Base-by-base conservation (phyloP, 306 rosid genomes). In the Quillaja saponaria region DNA sequence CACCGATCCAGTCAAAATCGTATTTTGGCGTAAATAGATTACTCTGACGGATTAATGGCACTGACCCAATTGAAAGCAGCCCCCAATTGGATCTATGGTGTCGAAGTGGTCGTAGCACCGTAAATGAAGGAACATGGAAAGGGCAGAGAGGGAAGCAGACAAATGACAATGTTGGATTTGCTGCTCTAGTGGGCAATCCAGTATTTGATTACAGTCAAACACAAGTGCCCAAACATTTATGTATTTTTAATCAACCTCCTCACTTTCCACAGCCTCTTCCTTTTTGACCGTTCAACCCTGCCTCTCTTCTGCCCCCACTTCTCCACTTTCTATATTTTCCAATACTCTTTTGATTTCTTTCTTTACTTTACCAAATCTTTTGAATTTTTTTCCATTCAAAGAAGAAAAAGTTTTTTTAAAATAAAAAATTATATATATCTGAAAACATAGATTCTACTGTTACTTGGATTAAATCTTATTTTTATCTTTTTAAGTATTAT, bases 201-300 rank as follows among this genome's bases (percentile, higher is more conserved):
- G 66, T 38, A 17, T 61, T 34, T 41, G 35, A 64, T 41, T 55
- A 45, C 73, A 39, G 84, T 84, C 86, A 80, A n/a, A 82, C 83
- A 68, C 25, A 34, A 44, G 67, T 67, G 71, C 64, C 70, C 71
- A 53, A 48, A 37, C 51, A 66, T 63, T 65, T 8, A 25, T 34
- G 64, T 37, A 7, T 33, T 58, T 61, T 53, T 14, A 48, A 20
- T 13, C 68, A 10, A 46, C 41, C 47, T 20, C 52, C 16, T 19
- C 18, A 63, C 15, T 58, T 75, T 78, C 73, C 61, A 75, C 77
- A 49, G 51, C 57, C 81, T 83, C 66, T 14, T 25, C 75, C 73
- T 84, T 82, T n/a, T 87, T 85, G 95, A 87, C 95, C 89, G 63
- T 67, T 78, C 81, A 80, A 80, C 69, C 35, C 59, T 18, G 15